phyloP scores from a whole-genome alignment of 148 eudicot species.

The Vaccinium myrtillus region DNA sequence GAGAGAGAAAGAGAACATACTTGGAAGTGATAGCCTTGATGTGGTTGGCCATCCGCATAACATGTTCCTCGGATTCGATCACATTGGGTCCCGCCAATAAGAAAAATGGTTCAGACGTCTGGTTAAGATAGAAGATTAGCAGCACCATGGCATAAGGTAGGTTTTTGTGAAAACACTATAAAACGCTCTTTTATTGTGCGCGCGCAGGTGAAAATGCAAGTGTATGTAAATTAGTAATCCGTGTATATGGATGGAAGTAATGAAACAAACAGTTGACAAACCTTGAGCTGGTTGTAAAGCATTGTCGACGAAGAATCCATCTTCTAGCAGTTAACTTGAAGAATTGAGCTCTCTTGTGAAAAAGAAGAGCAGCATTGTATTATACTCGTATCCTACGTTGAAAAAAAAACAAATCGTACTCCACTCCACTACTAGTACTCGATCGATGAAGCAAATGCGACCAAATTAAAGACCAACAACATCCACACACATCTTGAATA shows the following conservation, averaged over 20 bases:
- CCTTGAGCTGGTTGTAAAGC: slow-evolving; percentile 69
- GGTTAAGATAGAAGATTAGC: slow-evolving; percentile 2
- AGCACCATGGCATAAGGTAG: neutral
- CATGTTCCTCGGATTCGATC: slow-evolving; percentile 94
- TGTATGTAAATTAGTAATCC: too few species aligned
- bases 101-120: slow-evolving; percentile 81
- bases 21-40: slow-evolving; percentile 74
- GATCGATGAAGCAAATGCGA: too few species aligned
- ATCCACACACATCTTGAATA: too few species aligned
- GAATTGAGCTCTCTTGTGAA: neutral
- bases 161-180: neutral
- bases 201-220: neutral
- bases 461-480: too few species aligned
- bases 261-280: neutral
- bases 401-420: too few species aligned
- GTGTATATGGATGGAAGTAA: neutral
- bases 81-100: slow-evolving; percentile 94
- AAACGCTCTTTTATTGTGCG: too few species aligned
- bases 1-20: slow-evolving; percentile 25
- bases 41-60: slow-evolving; percentile 77
- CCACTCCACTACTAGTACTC: too few species aligned
- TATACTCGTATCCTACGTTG: too few species aligned
- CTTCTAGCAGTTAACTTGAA: neutral
- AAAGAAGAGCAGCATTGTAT: neutral
- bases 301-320: slow-evolving; percentile 63